These are phyloP conservation scores for Prunella vulgaris DNA, from an alignment of 257 asterid species.

Conservation along the genomic window DNA sequence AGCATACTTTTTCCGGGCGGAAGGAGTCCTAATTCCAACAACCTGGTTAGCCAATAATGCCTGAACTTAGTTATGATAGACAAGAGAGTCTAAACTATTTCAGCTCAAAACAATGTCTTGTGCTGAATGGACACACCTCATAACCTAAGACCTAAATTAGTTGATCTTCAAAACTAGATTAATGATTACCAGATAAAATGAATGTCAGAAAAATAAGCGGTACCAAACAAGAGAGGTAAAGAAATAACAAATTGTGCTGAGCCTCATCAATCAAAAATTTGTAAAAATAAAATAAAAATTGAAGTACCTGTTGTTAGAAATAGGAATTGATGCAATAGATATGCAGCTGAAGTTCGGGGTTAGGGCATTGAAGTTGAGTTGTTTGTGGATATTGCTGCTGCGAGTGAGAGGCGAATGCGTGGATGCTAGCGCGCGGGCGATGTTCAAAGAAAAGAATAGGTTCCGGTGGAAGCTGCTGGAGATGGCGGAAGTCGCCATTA, in stretches of 20 bases:
- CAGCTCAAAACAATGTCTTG: no score
- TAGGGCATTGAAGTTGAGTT: slow-evolving; percentile 23
- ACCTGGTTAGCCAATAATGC: no score
- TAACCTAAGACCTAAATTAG: background rate
- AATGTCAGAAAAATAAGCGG: background rate
- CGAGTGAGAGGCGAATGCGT: slow-evolving; percentile 19
- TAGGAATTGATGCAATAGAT: slow-evolving; percentile 29
- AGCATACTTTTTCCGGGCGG: no score
- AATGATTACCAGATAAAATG: background rate
- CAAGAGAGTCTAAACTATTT: no score
- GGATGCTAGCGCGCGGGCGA: slow-evolving; percentile 36
- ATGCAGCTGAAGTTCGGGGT: slow-evolving; percentile 36
- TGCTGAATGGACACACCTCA: background rate
- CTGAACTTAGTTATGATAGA: no score
- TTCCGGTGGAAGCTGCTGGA: slow-evolving; percentile 29
- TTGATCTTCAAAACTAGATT: background rate
- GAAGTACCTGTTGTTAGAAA: slow-evolving; percentile 47
- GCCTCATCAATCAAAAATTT: background rate
- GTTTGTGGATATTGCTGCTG: slow-evolving; percentile 27
- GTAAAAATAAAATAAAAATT: background rate
- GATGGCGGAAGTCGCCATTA: slow-evolving; percentile 35
- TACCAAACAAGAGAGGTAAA: background rate
- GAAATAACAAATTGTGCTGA: background rate
- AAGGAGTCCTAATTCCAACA: no score
- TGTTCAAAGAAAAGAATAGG: slow-evolving; percentile 24